Base-by-base conservation (phyloP, 139 green algal genomes). In the Coccomyxa sp. region DNA sequence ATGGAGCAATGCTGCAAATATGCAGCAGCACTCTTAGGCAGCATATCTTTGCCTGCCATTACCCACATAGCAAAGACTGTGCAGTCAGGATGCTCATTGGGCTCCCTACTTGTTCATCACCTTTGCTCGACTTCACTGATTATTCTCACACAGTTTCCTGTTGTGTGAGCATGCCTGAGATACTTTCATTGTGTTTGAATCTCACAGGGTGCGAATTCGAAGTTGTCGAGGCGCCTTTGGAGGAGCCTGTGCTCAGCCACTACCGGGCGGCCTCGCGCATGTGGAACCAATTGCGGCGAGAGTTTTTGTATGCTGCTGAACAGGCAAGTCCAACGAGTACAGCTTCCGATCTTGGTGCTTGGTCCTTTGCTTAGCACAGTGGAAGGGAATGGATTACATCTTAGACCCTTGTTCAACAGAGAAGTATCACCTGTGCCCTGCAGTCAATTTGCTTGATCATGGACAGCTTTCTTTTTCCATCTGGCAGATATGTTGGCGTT, bases 141-240 rank as follows among this genome's bases (percentile, higher is more conserved):
- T 3, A 51, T 51, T 3, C 38, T 51, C 38, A 7, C 3, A 7
- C 38, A 51, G 38, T 51, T 51, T 51, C 38, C 38, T 7, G 7
- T 51, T 7, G 7, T 51, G 38, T 51, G 7, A 51, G 3, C 38
- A 51, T 51, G 38, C 38, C 38, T 51, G 38, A 51, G 38, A 51
- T 51, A 51, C 7, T 51, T 51, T 3, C 38, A 51, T 51, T 7
- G 27, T 38, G 57, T 31, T 60, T 81, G 15, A 3, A 13, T 81
- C 30, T 63, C 31, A 25, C 83, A 88, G 88, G 93, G 27, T 90
- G 93, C 14, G 93, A 97, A 88, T 98, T 98, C 85, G 83, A 85
- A 58, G 87, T 92, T 80, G 76, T 95, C 27, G 89, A 95, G 85
- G 86, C 87, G 0, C 80, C 83, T 0, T 83, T 98, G 60, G 87